Conservation (phyloP, 805 yeast species). For the Clavispora fructus region DNA sequence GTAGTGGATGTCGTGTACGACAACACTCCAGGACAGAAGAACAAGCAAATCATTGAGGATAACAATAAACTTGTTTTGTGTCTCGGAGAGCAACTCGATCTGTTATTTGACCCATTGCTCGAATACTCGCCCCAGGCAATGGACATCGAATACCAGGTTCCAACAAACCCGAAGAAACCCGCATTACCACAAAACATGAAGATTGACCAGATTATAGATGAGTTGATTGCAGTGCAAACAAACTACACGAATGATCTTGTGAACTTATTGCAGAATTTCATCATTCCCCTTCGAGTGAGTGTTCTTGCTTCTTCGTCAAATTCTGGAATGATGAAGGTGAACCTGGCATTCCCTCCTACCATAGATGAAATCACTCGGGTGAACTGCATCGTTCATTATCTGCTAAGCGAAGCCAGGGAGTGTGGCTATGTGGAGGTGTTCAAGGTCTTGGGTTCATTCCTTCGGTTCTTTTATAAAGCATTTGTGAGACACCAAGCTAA, state of each 20-base stretch:
- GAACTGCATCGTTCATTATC: conserved; percentile 77
- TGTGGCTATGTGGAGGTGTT: conserved; percentile 73
- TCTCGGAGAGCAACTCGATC: conserved; percentile 83
- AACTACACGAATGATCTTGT: conserved; percentile 69
- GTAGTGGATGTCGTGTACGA: conserved; percentile 72
- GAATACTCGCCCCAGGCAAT: conserved; percentile 92
- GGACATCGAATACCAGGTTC: conserved; percentile 64
- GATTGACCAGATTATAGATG: conserved; percentile 41
- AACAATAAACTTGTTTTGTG: conserved; percentile 74
- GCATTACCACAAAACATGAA: conserved; percentile 2
- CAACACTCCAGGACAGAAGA: conserved; percentile 32
- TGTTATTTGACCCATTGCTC: conserved; percentile 79
- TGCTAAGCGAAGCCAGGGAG: conserved; percentile 60
- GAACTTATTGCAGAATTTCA: conserved; percentile 67
- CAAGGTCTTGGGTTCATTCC: conserved; percentile 72
- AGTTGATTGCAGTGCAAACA: conserved; percentile 66
- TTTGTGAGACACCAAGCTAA: conserved; percentile 94
- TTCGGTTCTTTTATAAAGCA: conserved; percentile 90
- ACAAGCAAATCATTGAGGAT: conserved; percentile 45
- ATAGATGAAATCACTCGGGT: conserved; percentile 90
- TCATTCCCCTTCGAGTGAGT: conserved; percentile 71
- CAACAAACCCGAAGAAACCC: conserved; percentile 22
- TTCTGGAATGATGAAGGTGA: conserved; percentile 59
- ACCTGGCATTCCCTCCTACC: conserved; percentile 87
- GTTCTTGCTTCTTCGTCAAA: conserved; percentile 48